Evolutionary conservation across 2,329 filamentous ascomycete species (phyloP).

Genomic region (Didymella exigua): DNA sequence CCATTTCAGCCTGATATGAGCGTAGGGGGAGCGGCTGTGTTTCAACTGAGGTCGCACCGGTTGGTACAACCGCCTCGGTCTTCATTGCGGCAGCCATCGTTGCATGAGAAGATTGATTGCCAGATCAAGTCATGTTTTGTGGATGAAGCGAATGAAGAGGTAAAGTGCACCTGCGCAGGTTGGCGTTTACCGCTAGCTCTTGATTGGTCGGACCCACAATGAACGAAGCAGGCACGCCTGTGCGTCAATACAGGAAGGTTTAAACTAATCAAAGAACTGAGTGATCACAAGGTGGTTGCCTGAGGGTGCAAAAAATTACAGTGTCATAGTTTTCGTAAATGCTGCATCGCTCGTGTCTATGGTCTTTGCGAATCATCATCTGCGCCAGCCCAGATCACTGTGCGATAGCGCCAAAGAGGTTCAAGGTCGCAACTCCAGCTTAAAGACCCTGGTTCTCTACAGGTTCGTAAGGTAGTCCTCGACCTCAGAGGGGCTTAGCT

Average conservation of each 20-base stretch:
- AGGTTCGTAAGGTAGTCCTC: constrained; percentile 99
- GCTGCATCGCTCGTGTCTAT: constrained; percentile 30
- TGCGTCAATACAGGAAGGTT: neutral
- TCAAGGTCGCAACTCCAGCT: neutral
- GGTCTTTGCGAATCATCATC: constrained; percentile 4
- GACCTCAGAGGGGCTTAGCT: constrained; percentile 96
- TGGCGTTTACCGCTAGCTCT: constrained; percentile 2
- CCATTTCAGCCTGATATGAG: constrained; percentile 58
- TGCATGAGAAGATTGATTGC: neutral
- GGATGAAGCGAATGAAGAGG: neutral
- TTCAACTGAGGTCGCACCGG: constrained; percentile 4
- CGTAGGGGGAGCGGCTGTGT: constrained; percentile 42
- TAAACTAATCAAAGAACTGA: neutral
- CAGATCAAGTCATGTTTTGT: neutral
- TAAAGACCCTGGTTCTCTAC: constrained; percentile 56
- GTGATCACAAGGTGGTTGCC: neutral
- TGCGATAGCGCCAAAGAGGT: constrained; percentile 13
- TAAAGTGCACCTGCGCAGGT: neutral
- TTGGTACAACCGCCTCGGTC: constrained; percentile 8
- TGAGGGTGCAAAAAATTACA: neutral
- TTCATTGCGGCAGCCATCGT: constrained; percentile 4
- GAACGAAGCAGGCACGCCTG: neutral
- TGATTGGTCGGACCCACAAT: constrained; percentile 12
- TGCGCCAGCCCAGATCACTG: constrained; percentile 12
- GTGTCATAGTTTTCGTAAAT: constrained; percentile 33